phyloP scores from a whole-genome alignment of 768 basidiomycete genomes.

The Xerocomus brunneocitrinus region DNA sequence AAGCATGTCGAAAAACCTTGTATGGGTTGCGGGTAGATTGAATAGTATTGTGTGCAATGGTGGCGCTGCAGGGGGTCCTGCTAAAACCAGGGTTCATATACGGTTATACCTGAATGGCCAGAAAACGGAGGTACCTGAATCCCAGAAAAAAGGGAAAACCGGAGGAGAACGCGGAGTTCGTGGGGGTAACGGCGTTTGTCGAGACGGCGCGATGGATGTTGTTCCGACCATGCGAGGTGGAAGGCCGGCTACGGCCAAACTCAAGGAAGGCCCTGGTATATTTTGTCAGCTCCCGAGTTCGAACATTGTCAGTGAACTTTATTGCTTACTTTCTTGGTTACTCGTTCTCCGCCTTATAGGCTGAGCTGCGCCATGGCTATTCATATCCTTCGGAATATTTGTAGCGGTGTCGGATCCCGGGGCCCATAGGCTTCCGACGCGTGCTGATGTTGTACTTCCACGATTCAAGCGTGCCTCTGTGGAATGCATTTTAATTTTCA shows the following conservation, averaged over 20 bases:
- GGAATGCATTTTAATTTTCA: neutral
- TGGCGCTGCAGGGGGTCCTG: constrained; percentile 20
- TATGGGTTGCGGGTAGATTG: constrained; percentile 55
- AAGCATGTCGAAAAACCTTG: constrained; percentile 68
- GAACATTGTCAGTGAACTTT: no score
- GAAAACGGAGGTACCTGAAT: constrained; percentile 8
- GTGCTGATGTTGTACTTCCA: neutral
- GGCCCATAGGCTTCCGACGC: neutral
- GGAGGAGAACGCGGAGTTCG: neutral
- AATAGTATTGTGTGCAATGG: constrained; percentile 47
- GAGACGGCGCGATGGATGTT: constrained; percentile 12
- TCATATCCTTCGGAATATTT: neutral
- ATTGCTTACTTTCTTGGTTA: constrained; percentile 8
- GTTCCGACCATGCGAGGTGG: constrained; percentile 6
- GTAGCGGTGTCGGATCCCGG: neutral
- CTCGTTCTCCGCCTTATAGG: neutral
- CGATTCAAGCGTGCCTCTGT: neutral
- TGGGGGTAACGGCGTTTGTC: constrained; percentile 3
- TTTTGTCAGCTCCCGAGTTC: no score
- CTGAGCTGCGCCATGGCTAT: neutral
- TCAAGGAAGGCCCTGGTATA: constrained; percentile 13
- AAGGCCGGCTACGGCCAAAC: constrained; percentile 4
- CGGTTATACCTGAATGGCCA: no score
- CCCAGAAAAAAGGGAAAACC: neutral
- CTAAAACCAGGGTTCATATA: neutral